A percentile compares a stretch with the other conserved stretches of the same genome.
Conservation (phyloP, 75 land plant genomes). For the Sequoiadendron giganteum region DNA sequence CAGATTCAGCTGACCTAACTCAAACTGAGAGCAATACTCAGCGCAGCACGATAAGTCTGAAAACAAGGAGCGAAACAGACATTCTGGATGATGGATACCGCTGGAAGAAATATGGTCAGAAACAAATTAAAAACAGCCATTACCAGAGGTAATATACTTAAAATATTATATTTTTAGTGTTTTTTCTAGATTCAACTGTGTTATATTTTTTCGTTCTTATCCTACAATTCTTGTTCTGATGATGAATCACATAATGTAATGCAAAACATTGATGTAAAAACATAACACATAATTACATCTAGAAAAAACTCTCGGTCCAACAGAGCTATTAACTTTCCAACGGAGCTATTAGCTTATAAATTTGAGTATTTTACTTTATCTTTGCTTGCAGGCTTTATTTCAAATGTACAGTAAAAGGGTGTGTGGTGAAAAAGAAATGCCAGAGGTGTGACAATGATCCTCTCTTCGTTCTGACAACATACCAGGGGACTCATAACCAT, state of each 20-base stretch:
- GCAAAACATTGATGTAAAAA: too few relatives aligned
- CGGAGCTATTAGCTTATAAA: too few relatives aligned
- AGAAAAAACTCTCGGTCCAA: too few relatives aligned
- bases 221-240: too few relatives aligned
- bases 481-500: conserved; percentile 65
- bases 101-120: conserved; percentile 44
- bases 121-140: conserved; percentile 18
- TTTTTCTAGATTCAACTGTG: too few relatives aligned
- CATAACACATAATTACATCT: too few relatives aligned
- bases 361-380: too few relatives aligned
- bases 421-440: conserved; percentile 67
- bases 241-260: too few relatives aligned
- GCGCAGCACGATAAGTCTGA: not conserved
- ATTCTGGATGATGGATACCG: conserved; percentile 28
- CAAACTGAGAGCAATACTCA: not conserved
- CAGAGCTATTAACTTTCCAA: too few relatives aligned
- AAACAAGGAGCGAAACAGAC: conserved; percentile 20
- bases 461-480: conserved; percentile 60
- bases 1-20: not conserved
- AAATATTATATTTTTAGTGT: too few relatives aligned
- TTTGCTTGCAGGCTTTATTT: conserved; percentile 44
- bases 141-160: conserved; percentile 16
- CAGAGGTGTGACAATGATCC: conserved; percentile 51
- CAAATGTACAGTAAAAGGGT: conserved; percentile 44
- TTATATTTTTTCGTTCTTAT: too few relatives aligned